Evolutionary conservation across 2,329 filamentous ascomycete species (phyloP), one percentile per base, ranked within the genome.

Genomic region (Paracamarosporium sp.): DNA sequence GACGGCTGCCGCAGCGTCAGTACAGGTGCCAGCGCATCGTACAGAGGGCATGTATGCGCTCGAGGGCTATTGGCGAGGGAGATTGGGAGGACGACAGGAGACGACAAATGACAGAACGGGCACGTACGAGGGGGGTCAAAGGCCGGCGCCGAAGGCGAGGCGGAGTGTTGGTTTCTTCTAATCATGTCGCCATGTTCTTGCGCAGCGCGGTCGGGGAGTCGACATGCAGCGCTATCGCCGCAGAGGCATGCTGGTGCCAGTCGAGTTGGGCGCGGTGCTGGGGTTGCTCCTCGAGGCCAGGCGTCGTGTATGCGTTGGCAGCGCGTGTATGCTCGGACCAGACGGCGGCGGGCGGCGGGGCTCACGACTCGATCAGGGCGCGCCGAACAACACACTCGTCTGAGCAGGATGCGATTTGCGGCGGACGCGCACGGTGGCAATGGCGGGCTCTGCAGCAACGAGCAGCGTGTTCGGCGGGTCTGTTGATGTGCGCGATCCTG

Each of bases 91-190:
- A 46, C 48, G 33, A 54, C 57, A 45, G 38, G 52, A 53, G 24
- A 52, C 35, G 52, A 53, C 40, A 57, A 44, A 54, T 47, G 15
- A 51, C 15, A 55, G 31, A 50, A 20, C 33, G 54, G 40, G 51
- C 64, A 88, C 87, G 75, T 87, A 89, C 86, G 82, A 70, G 83
- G 83, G 65, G 83, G 80, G 41, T 50, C 70, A 82, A 81, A 65
- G 82, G 83, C 80, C 78, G 82, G 82, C 77, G 86, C 85, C 68
- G 86, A 84, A 75, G 86, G 88, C 65, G 87, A 88, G 64, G 73
- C 72, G 61, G 71, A 74, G 59, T 64, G 66, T 58, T 71, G 71
- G 62, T 53, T 72, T 66, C 72, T 70, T 64, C 67, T 71, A 56
- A 75, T 73, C 72, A 74, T 76, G 70, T 69, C 65, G 67, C 65